A percentile compares a stretch with the other conserved stretches of the same genome.
Evolutionary conservation across 2,329 filamentous ascomycete genomes (phyloP).

Genomic region (Fusarium liriodendri): DNA sequence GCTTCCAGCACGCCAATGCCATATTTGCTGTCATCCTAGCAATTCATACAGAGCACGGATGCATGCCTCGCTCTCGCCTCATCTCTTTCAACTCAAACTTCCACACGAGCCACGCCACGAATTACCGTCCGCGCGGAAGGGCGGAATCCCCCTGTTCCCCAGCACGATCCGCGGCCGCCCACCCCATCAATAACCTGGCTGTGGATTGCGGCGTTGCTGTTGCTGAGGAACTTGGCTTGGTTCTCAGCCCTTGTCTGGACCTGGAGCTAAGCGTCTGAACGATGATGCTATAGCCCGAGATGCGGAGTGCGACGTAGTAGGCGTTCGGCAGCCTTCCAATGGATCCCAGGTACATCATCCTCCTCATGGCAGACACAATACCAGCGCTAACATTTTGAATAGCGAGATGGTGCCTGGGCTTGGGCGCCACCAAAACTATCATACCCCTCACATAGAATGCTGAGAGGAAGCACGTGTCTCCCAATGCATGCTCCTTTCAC

Average conservation of each 20-base stretch:
- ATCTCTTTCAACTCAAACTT: slow-evolving; percentile 17
- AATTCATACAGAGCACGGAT: neutral
- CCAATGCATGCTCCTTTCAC: slow-evolving; percentile 12
- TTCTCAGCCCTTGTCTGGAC: slow-evolving; percentile 2
- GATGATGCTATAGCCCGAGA: neutral
- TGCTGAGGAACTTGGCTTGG: slow-evolving; percentile 15
- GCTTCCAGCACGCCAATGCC: neutral
- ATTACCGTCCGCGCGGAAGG: slow-evolving; percentile 20
- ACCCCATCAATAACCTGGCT: slow-evolving; percentile 12
- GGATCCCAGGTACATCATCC: neutral
- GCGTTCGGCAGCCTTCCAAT: neutral
- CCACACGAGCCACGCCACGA: slow-evolving; percentile 26
- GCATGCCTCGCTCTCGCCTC: neutral
- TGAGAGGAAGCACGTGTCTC: slow-evolving; percentile 19
- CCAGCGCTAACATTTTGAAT: neutral
- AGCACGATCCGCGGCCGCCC: slow-evolving; percentile 14
- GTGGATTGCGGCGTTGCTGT: slow-evolving; percentile 19
- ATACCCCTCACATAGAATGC: slow-evolving; percentile 7
- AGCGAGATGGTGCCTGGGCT: neutral
- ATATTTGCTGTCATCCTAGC: neutral
- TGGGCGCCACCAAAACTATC: neutral
- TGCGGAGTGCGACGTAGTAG: neutral
- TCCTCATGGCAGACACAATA: neutral
- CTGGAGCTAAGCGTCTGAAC: neutral
- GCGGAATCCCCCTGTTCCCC: slow-evolving; percentile 26